Conservation (phyloP, 352 stramenopile species). For the Phytophthora ramorum region DNA sequence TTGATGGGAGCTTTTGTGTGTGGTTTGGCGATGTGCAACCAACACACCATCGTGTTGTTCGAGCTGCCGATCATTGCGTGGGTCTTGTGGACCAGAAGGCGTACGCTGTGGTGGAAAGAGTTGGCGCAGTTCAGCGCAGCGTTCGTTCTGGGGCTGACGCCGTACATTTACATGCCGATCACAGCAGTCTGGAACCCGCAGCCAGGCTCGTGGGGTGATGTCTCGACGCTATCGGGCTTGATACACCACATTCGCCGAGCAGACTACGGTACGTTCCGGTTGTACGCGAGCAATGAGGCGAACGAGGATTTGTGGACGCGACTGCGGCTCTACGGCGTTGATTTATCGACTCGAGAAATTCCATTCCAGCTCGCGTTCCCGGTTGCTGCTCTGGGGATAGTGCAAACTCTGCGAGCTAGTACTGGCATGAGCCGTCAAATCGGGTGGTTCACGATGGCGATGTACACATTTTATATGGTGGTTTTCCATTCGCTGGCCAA, state of each 20-base stretch:
- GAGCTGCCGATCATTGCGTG: conserved; percentile 87
- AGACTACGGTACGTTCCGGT: conserved; percentile 95
- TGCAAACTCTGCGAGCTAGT: conserved; percentile 24
- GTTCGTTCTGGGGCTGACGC: conserved; percentile 83
- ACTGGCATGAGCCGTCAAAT: conserved; percentile 20
- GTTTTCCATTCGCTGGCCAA: conserved; percentile 96
- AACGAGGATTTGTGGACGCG: conserved; percentile 81
- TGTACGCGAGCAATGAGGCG: conserved; percentile 84
- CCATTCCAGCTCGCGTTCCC: conserved; percentile 55
- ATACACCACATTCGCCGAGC: conserved; percentile 91
- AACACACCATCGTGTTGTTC: conserved; percentile 96
- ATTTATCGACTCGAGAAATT: conserved; percentile 68
- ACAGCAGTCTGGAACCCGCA: conserved; percentile 69
- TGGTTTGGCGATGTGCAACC: conserved; percentile 95
- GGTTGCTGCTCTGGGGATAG: conserved; percentile 40
- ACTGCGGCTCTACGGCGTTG: conserved; percentile 71
- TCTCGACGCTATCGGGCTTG: conserved; percentile 85
- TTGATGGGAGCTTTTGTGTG: conserved; percentile 85
- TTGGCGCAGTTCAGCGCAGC: conserved; percentile 48
- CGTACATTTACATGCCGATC: conserved; percentile 92
- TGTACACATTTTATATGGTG: conserved; percentile 92
- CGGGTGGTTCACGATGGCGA: conserved; percentile 32
- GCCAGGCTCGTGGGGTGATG: conserved; percentile 93
- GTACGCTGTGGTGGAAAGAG: conserved; percentile 39
- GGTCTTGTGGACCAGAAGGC: conserved; percentile 65